Conservation (phyloP, 1,284 basidiomycete genomes). For the Trametes pubescens region DNA sequence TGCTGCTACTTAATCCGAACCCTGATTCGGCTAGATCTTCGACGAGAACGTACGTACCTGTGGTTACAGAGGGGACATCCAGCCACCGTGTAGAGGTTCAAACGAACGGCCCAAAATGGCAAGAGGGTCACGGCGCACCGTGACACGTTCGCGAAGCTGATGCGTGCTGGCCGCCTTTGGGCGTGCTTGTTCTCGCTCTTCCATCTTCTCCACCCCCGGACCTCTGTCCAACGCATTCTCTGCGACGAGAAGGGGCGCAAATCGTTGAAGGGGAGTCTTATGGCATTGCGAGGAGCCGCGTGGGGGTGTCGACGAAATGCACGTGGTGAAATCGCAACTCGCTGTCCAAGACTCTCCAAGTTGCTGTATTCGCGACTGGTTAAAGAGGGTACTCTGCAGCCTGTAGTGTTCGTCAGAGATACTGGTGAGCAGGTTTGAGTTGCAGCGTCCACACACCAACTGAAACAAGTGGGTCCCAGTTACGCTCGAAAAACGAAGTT, state of each 20-base stretch:
- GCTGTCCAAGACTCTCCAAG: too few relatives aligned
- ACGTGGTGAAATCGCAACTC: too few relatives aligned
- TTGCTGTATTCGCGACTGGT: too few relatives aligned
- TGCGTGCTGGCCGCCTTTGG: not conserved
- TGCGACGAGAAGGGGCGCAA: not conserved
- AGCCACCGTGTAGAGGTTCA: not conserved
- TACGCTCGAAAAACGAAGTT: not conserved
- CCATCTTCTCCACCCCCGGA: not conserved
- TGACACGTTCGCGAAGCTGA: conserved; percentile 13
- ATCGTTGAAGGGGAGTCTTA: not conserved
- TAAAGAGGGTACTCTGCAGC: too few relatives aligned
- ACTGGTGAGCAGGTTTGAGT: too few relatives aligned
- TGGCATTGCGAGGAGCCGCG: too few relatives aligned
- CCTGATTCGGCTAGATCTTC: not conserved
- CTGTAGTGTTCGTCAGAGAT: too few relatives aligned
- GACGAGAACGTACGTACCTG: not conserved
- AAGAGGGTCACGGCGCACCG: conserved; percentile 17
- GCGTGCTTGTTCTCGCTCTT: conserved; percentile 11
- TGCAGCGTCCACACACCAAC: too few relatives aligned
- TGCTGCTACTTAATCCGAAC: conserved; percentile 10
- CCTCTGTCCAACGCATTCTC: not conserved
- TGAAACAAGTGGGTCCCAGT: too few relatives aligned
- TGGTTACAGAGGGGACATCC: not conserved
- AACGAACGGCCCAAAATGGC: conserved; percentile 14
- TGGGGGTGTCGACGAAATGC: too few relatives aligned